Base-by-base conservation (phyloP, 352 stramenopile genomes). In the Thalassiosira delicatula region DNA sequence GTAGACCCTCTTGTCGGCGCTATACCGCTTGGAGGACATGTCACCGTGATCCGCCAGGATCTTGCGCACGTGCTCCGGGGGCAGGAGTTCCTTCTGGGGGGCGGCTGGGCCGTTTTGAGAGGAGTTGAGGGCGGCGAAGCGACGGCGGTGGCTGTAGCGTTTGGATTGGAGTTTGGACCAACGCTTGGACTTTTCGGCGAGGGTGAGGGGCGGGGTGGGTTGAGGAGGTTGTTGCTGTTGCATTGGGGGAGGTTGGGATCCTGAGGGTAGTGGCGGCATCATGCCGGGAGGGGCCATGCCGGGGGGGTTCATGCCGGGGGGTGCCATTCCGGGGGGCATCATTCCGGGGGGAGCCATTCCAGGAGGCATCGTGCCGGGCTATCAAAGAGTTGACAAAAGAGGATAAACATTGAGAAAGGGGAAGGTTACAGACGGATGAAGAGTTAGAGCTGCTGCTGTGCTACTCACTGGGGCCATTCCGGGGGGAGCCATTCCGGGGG, bases 41-140 rank as follows among this genome's bases (percentile, higher is more conserved):
- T 99, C 97, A 25, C 98, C 98, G 87, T 99, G 97, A 92, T 99
- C 98, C 62, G 98, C 97, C 53, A 99, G 92, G 78, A 99, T 99
- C 90, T 99, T 99, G 57, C 98, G 96, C 59, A 99, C 93, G 84
- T 99, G 97, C 92, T 99, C 97, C 0, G 97, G 77, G 8, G 94
- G 94, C 46, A 97, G 88, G 3, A 94, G 74, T 81, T 96, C 94
- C 78, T 95, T 95, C 63, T 93, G 87, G n/a, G 90, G 82, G 1
- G 85, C 85, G 12, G 97, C 95, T 42, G 97, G 94, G 71, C 95
- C 96, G 62, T 93, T 95, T 81, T 97, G 97, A 63, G 96, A 88
- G 57, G 95, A 91, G 88, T 98, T 98, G 19, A 79, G 71, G 27
- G 81, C 51, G 32, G 97, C 95, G 62, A 98, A 96, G 68, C 95